Conservation (phyloP, 345 rosid genomes). For the Populus ilicifolia region DNA sequence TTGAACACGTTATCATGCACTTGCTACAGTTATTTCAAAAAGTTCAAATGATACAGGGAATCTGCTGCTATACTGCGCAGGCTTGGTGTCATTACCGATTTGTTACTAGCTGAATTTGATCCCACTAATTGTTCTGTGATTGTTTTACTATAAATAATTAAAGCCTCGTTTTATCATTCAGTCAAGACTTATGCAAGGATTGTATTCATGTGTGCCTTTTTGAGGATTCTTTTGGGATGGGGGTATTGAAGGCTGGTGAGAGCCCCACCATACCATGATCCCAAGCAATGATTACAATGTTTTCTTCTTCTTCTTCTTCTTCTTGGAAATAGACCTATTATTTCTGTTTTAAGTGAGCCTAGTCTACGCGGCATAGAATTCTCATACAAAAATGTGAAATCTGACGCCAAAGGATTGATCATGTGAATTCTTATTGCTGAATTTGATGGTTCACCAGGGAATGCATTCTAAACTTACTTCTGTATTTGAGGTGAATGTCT, state of each 20-base stretch:
- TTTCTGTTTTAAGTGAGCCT: too few species aligned
- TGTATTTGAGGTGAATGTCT: background rate
- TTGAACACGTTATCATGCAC: too few species aligned
- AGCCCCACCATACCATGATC: too few species aligned
- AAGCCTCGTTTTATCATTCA: background rate
- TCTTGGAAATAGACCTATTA: too few species aligned
- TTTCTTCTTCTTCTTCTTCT: too few species aligned
- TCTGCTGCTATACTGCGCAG: background rate
- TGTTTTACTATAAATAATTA: background rate
- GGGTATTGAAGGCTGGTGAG: too few species aligned
- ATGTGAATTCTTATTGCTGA: background rate
- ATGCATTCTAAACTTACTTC: background rate
- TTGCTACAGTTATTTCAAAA: too few species aligned
- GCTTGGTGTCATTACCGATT: background rate
- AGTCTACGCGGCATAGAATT: background rate
- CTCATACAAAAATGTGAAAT: background rate
- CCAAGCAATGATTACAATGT: too few species aligned
- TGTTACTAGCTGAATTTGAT: background rate
- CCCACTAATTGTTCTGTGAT: background rate
- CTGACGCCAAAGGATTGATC: background rate
- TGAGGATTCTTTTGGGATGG: too few species aligned
- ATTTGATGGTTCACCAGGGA: background rate
- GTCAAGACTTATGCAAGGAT: background rate
- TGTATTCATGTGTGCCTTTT: too few species aligned
- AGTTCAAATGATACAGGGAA: too few species aligned